Percentiles rank a stretch among this genome's conserved stretches.
These are phyloP conservation scores for grape (Vitis vinifera) DNA, from an alignment of 164 flowering plant genomes.

Conservation along the genomic window ASM3070453v1 NC_081805.1:5998501-5999000, in stretches of 20 bases:
- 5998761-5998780: not conserved
- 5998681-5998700: slow-evolving; percentile 9
- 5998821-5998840: not conserved
- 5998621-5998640: slow-evolving; percentile 19
- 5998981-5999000: no score
- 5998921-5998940: no score
- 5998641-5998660: slow-evolving; percentile 16
- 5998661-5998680: not conserved
- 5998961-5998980: no score
- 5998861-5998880: no score
- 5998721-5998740: not conserved
- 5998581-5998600: slow-evolving; percentile 4
- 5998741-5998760: slow-evolving; percentile 6
- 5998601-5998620: slow-evolving; percentile 16
- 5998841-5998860: not conserved
- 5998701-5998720: not conserved
- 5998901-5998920: no score
- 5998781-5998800: no score
- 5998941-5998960: no score
- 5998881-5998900: no score
- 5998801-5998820: not conserved
- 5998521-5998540: not conserved
- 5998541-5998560: not conserved
- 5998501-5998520: not conserved
- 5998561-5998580: not conserved